Conservation (phyloP, 352 stramenopile genomes). For the Globisporangium mamillatum region DNA sequence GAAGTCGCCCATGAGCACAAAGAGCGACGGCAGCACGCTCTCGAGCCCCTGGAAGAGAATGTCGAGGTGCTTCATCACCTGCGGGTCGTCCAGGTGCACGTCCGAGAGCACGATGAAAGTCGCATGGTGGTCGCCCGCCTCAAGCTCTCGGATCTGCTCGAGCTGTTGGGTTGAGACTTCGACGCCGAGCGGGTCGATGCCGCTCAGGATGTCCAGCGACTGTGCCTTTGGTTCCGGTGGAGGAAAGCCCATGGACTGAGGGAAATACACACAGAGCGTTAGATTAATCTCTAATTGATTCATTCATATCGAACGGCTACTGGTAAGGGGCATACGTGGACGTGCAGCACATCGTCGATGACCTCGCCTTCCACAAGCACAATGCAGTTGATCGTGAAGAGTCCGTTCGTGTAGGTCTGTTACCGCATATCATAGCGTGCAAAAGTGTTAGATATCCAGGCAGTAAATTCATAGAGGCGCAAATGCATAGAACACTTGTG, state of each 20-base stretch:
- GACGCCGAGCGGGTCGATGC: slow-evolving; percentile 79
- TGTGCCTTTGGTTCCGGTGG: slow-evolving; percentile 82
- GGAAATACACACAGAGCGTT: neutral
- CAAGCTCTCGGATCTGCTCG: slow-evolving; percentile 74
- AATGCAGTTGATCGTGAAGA: slow-evolving; percentile 92
- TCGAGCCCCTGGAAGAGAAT: slow-evolving; percentile 88
- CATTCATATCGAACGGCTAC: neutral
- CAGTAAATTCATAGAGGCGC: neutral
- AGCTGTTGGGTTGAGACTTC: slow-evolving; percentile 79
- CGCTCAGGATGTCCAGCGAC: slow-evolving; percentile 70
- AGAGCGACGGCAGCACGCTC: slow-evolving; percentile 71
- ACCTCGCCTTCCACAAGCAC: slow-evolving; percentile 93
- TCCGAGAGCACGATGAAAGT: slow-evolving; percentile 94
- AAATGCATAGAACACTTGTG: neutral
- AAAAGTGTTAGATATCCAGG: neutral
- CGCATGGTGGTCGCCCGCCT: slow-evolving; percentile 77
- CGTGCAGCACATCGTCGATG: slow-evolving; percentile 89
- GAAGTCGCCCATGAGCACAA: slow-evolving; percentile 95
- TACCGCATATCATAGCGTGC: neutral
- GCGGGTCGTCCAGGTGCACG: slow-evolving; percentile 91
- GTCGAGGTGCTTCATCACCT: slow-evolving; percentile 88
- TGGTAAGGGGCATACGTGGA: slow-evolving; percentile 56
- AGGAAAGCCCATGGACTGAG: slow-evolving; percentile 87
- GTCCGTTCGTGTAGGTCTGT: slow-evolving; percentile 75
- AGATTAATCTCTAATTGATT: neutral